Evolutionary conservation across 2,329 filamentous ascomycete species (phyloP).

Genomic region (Colletotrichum agaves): DNA sequence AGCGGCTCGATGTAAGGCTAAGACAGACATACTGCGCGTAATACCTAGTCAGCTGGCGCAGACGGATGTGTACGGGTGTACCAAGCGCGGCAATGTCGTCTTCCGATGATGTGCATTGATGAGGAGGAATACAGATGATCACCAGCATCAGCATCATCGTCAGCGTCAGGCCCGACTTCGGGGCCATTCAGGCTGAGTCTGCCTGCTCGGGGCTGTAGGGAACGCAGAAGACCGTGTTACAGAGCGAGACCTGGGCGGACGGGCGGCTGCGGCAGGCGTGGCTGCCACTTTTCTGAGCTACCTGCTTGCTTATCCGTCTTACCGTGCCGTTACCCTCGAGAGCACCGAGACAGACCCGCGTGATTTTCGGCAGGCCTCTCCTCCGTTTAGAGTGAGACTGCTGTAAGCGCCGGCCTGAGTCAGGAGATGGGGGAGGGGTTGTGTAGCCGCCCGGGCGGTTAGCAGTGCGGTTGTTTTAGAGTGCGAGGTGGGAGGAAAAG

Average conservation of each 20-base stretch:
- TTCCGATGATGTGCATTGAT: constrained; percentile 1
- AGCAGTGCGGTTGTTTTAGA: constrained; percentile 31
- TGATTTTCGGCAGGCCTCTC: background rate
- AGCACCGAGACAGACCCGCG: background rate
- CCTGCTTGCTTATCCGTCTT: background rate
- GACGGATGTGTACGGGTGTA: background rate
- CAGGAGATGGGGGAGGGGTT: background rate
- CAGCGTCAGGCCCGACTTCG: constrained; percentile 24
- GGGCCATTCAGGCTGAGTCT: constrained; percentile 12
- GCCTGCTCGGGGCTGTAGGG: background rate
- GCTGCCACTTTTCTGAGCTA: constrained; percentile 5
- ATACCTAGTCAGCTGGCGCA: background rate
- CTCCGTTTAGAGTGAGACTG: background rate
- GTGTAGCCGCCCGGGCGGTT: constrained; percentile 39
- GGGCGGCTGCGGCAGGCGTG: background rate
- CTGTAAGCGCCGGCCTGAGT: constrained; percentile 35
- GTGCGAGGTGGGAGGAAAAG: constrained; percentile 1
- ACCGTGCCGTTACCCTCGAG: background rate
- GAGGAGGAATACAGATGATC: constrained; percentile 4
- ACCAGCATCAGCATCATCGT: constrained; percentile 5
- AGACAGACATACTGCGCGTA: background rate
- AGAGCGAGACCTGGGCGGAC: constrained; percentile 23
- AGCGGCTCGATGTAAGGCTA: constrained; percentile 6
- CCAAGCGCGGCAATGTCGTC: constrained; percentile 12
- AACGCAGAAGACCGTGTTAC: background rate